Evolutionary conservation across 2,329 filamentous ascomycete species (phyloP), one percentile per base, ranked within the genome.

Genomic region (Aspergillus caelatus): DNA sequence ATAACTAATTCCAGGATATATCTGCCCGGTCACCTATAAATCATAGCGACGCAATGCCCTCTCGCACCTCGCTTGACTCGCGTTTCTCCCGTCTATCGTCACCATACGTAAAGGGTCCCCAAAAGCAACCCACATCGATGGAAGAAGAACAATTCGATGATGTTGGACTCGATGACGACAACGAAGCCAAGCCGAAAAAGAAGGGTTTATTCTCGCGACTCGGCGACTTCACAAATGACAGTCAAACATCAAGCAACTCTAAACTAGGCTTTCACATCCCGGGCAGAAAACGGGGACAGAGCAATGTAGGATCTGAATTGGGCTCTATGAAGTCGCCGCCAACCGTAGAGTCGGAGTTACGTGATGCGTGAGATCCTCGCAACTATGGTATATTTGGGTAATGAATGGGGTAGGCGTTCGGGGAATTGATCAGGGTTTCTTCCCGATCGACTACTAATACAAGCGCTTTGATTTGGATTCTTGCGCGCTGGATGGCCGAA

Each of bases 71-170:
- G 61, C 86, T 96, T 67, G 93, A 97, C 76, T 92, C 92, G 8
- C 85, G 89, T 54, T 85, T 88, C 67, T 85, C 86, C 74, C 82
- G 85, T 62, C 85, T 89, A 62, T 81, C 87, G 50, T 87, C 88
- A 21, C 84, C 89, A 65, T 86, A 84, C 62, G 48, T 8, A 32
- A 82, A 86, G 65, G 84, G 82, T 62, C 68, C 85, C 87, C 61
- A 82, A 34, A 63, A 62, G 28, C 63, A 81, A 72, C 84, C 88
- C 60, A 83, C 85, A 32, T 84, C 87, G n/a, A 91, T 89, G 34
- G 85, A 88, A 48, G 92, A 95, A 71, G 92, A 96, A 72, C 83
- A 83, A 16, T 97, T 98, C 70, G 94, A 97, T 75, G 94, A 98
- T 58, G 92, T 98, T 10, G 93, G 93, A 4, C 81, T 98, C 53